Conservation (phyloP, 164 flowering plant genomes). For the Stephania cephalantha region DNA sequence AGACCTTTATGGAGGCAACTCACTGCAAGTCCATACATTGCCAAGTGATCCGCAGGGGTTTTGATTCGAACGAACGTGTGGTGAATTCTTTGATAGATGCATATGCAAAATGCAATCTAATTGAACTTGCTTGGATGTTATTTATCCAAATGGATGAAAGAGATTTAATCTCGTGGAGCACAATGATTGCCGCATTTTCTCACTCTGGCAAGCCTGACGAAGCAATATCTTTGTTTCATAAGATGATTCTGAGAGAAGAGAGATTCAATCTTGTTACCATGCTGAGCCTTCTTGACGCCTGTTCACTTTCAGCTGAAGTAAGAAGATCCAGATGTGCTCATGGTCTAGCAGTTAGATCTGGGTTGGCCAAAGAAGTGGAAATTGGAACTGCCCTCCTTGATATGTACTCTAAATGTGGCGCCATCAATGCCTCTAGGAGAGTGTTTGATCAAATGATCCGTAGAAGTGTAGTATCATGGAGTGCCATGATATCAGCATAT, state of each 20-base stretch:
- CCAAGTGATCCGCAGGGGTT: slow-evolving; percentile 33
- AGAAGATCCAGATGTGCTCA: slow-evolving; percentile 58
- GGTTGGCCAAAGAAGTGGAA: slow-evolving; percentile 40
- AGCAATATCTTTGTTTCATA: slow-evolving; percentile 49
- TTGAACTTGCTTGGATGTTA: slow-evolving; percentile 43
- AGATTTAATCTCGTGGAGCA: slow-evolving; percentile 68
- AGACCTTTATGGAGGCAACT: slow-evolving; percentile 34
- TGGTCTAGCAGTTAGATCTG: slow-evolving; percentile 55
- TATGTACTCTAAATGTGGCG: slow-evolving; percentile 82
- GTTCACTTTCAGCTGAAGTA: slow-evolving; percentile 52
- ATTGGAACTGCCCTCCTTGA: slow-evolving; percentile 72
- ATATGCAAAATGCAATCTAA: slow-evolving; percentile 49
- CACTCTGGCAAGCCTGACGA: slow-evolving; percentile 60
- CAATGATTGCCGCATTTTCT: slow-evolving; percentile 67
- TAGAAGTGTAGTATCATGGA: slow-evolving; percentile 62
- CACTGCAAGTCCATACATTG: slow-evolving; percentile 62
- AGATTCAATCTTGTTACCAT: slow-evolving; percentile 49
- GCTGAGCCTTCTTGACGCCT: slow-evolving; percentile 62
- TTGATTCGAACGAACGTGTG: slow-evolving; percentile 39
- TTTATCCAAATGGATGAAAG: slow-evolving; percentile 33
- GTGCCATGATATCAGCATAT: slow-evolving; percentile 70
- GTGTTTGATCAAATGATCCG: slow-evolving; percentile 48
- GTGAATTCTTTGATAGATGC: slow-evolving; percentile 56
- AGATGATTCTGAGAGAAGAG: slow-evolving; percentile 37
- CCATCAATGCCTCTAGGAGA: slow-evolving; percentile 43